Percentiles rank a stretch among this genome's conserved stretches.
Evolutionary conservation across 805 yeast species (phyloP).

Genomic region (Candida argentea): DNA sequence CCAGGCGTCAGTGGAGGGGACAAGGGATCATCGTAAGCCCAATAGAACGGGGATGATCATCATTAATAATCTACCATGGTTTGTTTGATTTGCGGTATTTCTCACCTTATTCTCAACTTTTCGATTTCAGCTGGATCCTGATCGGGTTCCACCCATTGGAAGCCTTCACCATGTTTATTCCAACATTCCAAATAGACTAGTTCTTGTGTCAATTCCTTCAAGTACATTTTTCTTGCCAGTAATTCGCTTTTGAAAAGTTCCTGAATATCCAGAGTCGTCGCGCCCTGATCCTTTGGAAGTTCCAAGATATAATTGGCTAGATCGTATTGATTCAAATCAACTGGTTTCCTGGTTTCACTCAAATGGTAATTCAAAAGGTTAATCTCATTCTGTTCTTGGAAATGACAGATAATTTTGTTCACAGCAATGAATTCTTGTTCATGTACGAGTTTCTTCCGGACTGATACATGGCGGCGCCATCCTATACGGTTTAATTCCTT

Average conservation of each 20-base stretch:
- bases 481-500: conserved; percentile 19
- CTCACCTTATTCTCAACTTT: conserved; percentile 3
- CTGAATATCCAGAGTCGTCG: background rate
- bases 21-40: too few relatives aligned
- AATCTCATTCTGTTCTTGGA: conserved; percentile 33
- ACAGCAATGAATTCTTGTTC: conserved; percentile 20
- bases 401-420: conserved; percentile 27
- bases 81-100: too few relatives aligned
- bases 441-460: conserved; percentile 17
- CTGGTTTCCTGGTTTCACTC: conserved; percentile 14
- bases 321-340: conserved; percentile 10
- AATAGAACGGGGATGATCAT: too few relatives aligned
- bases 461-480: conserved; percentile 26
- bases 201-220: conserved; percentile 27
- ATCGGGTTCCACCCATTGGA: conserved; percentile 36
- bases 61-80: too few relatives aligned
- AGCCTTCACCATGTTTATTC: conserved; percentile 25
- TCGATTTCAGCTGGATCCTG: conserved; percentile 34
- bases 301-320: conserved; percentile 17
- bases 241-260: conserved; percentile 11
- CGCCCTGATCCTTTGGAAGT: conserved; percentile 9
- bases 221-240: conserved; percentile 21
- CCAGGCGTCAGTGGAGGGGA: too few relatives aligned
- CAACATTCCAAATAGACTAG: conserved; percentile 26
- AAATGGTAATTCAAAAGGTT: conserved; percentile 31